Evolutionary conservation across 306 rosid species (phyloP), one percentile per base, ranked within the genome.

Genomic region (Citrullus amarus): DNA sequence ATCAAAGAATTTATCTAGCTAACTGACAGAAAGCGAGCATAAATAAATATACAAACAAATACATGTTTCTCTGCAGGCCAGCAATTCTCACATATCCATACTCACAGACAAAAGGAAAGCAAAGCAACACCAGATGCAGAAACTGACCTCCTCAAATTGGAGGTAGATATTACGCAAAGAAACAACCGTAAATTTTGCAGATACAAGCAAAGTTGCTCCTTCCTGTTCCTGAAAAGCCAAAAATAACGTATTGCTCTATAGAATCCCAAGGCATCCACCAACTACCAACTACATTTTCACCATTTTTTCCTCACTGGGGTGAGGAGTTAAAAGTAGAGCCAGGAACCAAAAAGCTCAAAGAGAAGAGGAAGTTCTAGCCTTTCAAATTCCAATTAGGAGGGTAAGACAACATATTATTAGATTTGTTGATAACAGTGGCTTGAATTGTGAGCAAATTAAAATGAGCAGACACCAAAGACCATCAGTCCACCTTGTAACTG

Each of bases 181-280:
- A 58, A 94, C 95, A 38, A 86, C 74, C 5, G 83, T 82, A 80
- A 94, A 92, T 75, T 90, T 90, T 25, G 98, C 92, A 79, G 96
- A 94, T 63, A 94, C 98, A 81, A 94, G 82, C 69, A 94, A 83
- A 48, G 97, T 92, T 28, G 97, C 97, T 69, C 98, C 98, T 78
- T 94, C 98, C 84, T 92, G 89, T 80, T 94, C 96, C 97, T 94
- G 83, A 69, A 86, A 34, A 58, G 81, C 54, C 58, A 78, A 61
- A 46, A 76, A 12, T n/a, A 77, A 43, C 20, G 36, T 5, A n/a
- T 50, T 25, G 11, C 38, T 44, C 6, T 22, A 44, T 44, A 6
- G 11, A 69, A 44, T 69, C 12, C 56, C 56, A 69, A 70, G 36
- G 34, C 34, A 68, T 68, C 75, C 54, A 68, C 75, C 75, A 68